A percentile compares a stretch with the other conserved stretches of the same genome.
Evolutionary conservation across 306 rosid genomes (phyloP).

Genomic region (Prunus salicina): DNA sequence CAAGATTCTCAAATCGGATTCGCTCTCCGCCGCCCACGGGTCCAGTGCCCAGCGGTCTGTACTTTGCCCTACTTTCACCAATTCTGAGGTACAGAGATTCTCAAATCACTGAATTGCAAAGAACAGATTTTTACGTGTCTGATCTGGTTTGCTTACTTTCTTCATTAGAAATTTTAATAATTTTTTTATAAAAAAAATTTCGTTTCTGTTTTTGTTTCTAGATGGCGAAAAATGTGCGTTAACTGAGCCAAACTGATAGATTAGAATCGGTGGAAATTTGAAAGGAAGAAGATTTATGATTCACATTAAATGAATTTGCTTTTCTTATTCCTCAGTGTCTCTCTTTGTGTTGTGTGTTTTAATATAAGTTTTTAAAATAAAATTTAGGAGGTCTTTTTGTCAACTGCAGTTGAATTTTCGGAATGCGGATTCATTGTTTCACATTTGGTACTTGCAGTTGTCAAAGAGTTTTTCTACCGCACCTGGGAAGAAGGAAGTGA

Average conservation of each 20-base stretch:
- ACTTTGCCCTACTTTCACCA: constrained; percentile 28
- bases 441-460: constrained; percentile 48
- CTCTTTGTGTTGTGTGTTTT: not conserved
- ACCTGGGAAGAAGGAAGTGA: constrained; percentile 49
- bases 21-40: constrained; percentile 32
- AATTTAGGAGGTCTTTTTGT: not conserved
- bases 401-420: not conserved
- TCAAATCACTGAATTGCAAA: not conserved
- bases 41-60: constrained; percentile 44
- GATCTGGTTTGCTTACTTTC: not conserved
- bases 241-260: not conserved
- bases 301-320: not conserved
- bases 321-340: not conserved
- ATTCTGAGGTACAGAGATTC: constrained; percentile 36
- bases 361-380: not conserved
- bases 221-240: not conserved
- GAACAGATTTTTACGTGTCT: not conserved
- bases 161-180: not conserved
- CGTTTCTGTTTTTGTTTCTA: not conserved
- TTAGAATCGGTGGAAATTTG: not conserved
- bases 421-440: constrained; percentile 14
- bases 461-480: constrained; percentile 55
- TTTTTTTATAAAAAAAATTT: not conserved
- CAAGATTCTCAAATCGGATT: constrained; percentile 39
- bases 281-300: not conserved